Percentiles rank a stretch among this genome's conserved stretches.
Evolutionary conservation across 495 filamentous ascomycete species (phyloP).

Genomic region (Penicillium desertorum): DNA sequence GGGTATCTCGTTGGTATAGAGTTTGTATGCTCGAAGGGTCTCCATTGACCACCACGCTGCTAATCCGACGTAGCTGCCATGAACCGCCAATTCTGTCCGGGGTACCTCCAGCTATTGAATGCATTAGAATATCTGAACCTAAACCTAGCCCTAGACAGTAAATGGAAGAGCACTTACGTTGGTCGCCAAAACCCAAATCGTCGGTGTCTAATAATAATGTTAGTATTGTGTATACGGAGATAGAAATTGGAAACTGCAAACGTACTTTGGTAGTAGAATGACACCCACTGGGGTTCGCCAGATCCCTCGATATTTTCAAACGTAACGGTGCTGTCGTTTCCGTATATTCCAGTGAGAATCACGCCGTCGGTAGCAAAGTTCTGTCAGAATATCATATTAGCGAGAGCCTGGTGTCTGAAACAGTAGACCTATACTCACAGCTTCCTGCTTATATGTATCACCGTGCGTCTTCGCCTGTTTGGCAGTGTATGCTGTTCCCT

Average conservation of each 20-base stretch:
- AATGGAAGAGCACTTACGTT: slow-evolving; percentile 20
- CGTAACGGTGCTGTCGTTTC: slow-evolving; percentile 52
- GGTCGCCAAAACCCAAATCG: slow-evolving; percentile 32
- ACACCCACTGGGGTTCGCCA: slow-evolving; percentile 54
- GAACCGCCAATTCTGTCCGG: slow-evolving; percentile 28
- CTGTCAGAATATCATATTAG: slow-evolving; percentile 1
- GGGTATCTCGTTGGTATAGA: slow-evolving; percentile 28
- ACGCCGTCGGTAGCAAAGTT: slow-evolving; percentile 47
- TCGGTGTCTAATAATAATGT: slow-evolving; percentile 21
- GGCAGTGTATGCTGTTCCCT: slow-evolving; percentile 42
- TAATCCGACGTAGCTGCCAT: slow-evolving; percentile 31
- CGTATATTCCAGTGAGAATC: slow-evolving; percentile 50
- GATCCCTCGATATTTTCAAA: slow-evolving; percentile 48
- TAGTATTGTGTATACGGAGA: background rate
- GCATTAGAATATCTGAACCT: slow-evolving; percentile 1
- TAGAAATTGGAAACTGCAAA: background rate
- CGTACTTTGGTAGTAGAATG: slow-evolving; percentile 49
- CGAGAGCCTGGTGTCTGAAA: background rate
- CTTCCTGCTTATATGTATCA: slow-evolving; percentile 44
- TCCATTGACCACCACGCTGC: slow-evolving; percentile 29
- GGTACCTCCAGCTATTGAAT: slow-evolving; percentile 23
- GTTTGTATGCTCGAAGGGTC: slow-evolving; percentile 22
- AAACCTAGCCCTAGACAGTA: background rate
- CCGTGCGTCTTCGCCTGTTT: slow-evolving; percentile 41
- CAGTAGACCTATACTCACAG: slow-evolving; percentile 29